Evolutionary conservation across 345 rosid genomes (phyloP), one percentile per base, ranked within the genome.

Genomic region (Arabis hirsuta): DNA sequence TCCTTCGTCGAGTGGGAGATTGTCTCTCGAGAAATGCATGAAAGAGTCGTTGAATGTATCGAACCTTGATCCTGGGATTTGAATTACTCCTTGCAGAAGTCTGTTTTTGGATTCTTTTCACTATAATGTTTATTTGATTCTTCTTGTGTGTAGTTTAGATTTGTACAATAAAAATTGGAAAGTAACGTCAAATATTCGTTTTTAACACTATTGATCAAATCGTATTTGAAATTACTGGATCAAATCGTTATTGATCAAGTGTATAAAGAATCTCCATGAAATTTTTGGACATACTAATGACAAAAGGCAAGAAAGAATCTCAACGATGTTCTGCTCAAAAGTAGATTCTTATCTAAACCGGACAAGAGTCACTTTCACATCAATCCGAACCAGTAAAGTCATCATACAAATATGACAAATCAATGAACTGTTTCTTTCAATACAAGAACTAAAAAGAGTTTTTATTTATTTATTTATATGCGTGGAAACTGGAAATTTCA

Each of bases 41-140:
- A 80, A 76, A 14, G 82, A 81, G 34, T 9, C 81, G 9, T 26
- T 78, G 67, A 77, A 71, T 65, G 57, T 71, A 27, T 59, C 76
- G 3, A 71, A 71, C 67, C 62, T 77, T 65, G 80, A 77, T 77
- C 80, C 76, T 71, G 80, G 80, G 22, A 77, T 77, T 9, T 76
- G 52, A 76, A 31, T 12, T 9, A 29, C 47, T 39, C 27, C 62
- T 31, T 29, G 36, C 27, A 43, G 32, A 3, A 43, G 43, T 76
- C 6, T 41, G 42, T 19, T 20, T 39, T 47, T 67, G 63, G n/a
- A 44, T 59, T 2, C 44, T 45, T 3, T 22, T 20, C 42, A 26
- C 47, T 43, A 4, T 20, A 16, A 5, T 20, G 48, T 59, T 58
- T 58, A 3, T 66, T 65, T 38, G n/a, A 34, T 71, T 26, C 7